Percentiles rank a stretch among this genome's conserved stretches.
Conservation (phyloP, 225 moss, liverwort and hornwort genomes). For the Sphagnum tenellum region DNA sequence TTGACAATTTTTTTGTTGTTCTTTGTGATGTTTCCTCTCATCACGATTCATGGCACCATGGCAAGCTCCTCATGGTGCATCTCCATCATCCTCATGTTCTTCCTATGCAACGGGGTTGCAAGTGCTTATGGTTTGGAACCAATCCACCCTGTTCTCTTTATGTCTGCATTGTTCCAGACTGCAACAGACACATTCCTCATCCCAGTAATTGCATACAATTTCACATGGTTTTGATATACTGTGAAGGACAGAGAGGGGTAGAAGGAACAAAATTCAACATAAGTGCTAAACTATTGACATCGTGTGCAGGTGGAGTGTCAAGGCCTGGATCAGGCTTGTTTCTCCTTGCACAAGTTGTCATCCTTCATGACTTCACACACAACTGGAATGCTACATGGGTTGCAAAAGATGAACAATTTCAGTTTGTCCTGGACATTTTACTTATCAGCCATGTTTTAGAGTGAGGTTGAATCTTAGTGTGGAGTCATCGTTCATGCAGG, state of each 20-base stretch:
- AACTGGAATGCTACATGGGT: constrained; percentile 99
- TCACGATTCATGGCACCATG: constrained; percentile 98
- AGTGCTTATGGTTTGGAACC: constrained; percentile 77
- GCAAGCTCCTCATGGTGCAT: constrained; percentile 83
- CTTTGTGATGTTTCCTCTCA: constrained; percentile 61
- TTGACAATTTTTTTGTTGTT: constrained; percentile 87
- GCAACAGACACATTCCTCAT: no score
- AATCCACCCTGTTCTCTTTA: no score
- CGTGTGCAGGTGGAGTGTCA: constrained; percentile 57
- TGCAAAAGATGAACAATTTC: constrained; percentile 89
- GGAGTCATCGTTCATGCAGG: no score
- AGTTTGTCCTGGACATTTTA: constrained; percentile 21
- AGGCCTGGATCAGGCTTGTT: constrained; percentile 93
- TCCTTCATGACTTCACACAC: constrained; percentile 93
- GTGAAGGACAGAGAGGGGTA: no score
- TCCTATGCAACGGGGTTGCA: constrained; percentile 75
- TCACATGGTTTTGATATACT: no score
- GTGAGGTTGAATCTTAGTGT: no score
- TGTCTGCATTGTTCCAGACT: no score
- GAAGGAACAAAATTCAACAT: no score
- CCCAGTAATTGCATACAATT: no score
- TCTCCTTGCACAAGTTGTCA: constrained; percentile 87
- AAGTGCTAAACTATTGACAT: no score
- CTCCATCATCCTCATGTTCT: constrained; percentile 63
- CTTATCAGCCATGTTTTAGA: no score